Base-by-base conservation (phyloP, 2,329 filamentous ascomycete genomes). In the Achaetomium macrosporum region DNA sequence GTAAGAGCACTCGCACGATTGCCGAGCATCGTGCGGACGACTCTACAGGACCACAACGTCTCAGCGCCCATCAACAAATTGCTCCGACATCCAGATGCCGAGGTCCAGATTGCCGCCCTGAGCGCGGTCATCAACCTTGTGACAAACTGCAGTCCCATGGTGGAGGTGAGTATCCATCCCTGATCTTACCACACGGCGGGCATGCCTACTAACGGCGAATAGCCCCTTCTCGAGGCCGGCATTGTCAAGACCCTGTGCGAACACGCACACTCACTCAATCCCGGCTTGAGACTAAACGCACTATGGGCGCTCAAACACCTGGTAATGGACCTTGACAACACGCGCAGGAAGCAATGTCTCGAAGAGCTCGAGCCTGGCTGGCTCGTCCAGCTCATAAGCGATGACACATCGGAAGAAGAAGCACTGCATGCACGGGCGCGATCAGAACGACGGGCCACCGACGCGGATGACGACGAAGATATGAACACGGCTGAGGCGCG, bases 291-390 rank as follows among this genome's bases (percentile, higher is more conserved):
- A 20, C 76, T 95, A 25, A 90, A 93, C 62, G 90, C 91, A 19
- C 71, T 99, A 1, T 99, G 93, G 92, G 90, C 90, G 6, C 73
- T 99, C 53, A 97, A 97, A 66, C 90, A 97, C 69, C 78, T 96
- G 46, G 85, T 95, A 2, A 79, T 87, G 57, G 84, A 83, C 19
- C 82, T 87, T 6, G 78, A 79, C 16, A 83, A 85, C 42, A 79
- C 85, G 12, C 74, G 88, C 59, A 95, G 93, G 69, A 85, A 86
- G 63, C 78, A 81, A 44, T 89, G 89, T 55, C 72, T 97, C 12
- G 83, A 91, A 46, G 83, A 88, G 63, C 76, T 97, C 4, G 84
- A 84, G 9, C 80, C 88, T 0, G 83, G 81, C 11, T 96, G 90
- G 88, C 77, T 97, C 12, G 79, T 92, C 56, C 84, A 85, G 54